Evolutionary conservation across 495 filamentous ascomycete genomes (phyloP), one percentile per base, ranked within the genome.

Genomic region (Lepraria neglecta): DNA sequence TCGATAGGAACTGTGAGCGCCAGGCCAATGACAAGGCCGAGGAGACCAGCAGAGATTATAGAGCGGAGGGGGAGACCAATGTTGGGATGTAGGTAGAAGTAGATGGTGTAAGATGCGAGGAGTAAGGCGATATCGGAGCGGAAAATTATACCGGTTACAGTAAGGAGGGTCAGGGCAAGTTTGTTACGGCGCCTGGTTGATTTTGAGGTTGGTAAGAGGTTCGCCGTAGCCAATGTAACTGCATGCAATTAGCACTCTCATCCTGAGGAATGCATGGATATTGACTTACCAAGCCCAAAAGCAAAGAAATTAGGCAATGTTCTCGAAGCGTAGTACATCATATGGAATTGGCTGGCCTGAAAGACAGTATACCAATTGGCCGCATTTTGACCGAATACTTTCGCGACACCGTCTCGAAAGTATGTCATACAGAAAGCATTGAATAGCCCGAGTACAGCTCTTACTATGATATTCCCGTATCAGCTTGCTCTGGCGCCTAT

Each of bases 261-360:
- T 27, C 12, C 10, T 15, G 6, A 1, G 3, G 28, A 48, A 17
- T 28, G 1, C 9, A 3, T 11, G 19, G 12, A 46, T 42, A 11
- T 38, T 53, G n/a, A 73, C 78, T 66, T 78, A 87, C 84, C 87
- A 17, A 96, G 73, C 15, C 85, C 82, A 74, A 99, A 92, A 51
- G 94, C 94, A 71, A 97, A 97, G 84, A 94, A 96, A 70, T 99
- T 99, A 5, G 94, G 95, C 33, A 99, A 76, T 1, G 91, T 90
- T 57, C 95, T 80, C 9, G 90, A 95, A 17, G 95, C 90, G 73
- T 97, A 99, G 77, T 90, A 97, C 55, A 94, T 81, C 56, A 96
- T 73, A 75, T 97, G 94, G 70, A 99, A 97, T 70, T 96, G 92
- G 72, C 85, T 87, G 0, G 83, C 81, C 64, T 94, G 91, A 40